Evolutionary conservation across 1,284 basidiomycete genomes (phyloP), one percentile per base, ranked within the genome.

Genomic region (Ceratobasidium papillatum): DNA sequence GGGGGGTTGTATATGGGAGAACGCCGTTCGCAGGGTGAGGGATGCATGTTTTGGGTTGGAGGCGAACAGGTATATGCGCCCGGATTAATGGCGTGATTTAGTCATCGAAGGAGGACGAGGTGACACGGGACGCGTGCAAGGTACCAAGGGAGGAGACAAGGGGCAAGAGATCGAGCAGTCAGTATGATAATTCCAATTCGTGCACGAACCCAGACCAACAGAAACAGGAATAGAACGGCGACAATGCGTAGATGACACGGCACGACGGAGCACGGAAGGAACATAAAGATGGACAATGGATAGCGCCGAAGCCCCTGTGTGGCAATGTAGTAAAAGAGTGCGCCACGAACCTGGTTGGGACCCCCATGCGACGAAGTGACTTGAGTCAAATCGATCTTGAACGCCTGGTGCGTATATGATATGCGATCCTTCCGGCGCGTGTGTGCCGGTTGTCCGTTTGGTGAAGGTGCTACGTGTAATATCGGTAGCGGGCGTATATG

Each of bases 341-440:
- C 45, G 68, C 43, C 49, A 72, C 68, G 43, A 61, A 72, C 68
- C 68, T 72, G 68, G 68, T 72, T 72, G 43, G 68, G 47, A 36
- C 62, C 45, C 9, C 45, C 80, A 43, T 75, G 77, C n/a, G 78
- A 78, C 45, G 73, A 78, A 30, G 88, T 89, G 63, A 99, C 97
- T 81, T 96, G 94, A 0, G 97, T 99, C 59, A 99, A 86, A 83
- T 99, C 97, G 77, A 99, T 92, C 78, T 87, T 87, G 81, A 95
- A 95, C 76, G 96, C 90, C 83, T 98, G 95, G 82, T 99, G 96
- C 1, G 90, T 85, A 81, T 99, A 99, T 78, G 93, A 94, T 80
- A 98, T 86, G 45, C 98, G 87, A 82, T 99, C 95, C 84, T 98
- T 99, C 83, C 87, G 87, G 76, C 94, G 88, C 36, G 87, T 86